phyloP scores from a whole-genome alignment of 73 alveolate genomes.

The Durusdinium trenchii region DNA sequence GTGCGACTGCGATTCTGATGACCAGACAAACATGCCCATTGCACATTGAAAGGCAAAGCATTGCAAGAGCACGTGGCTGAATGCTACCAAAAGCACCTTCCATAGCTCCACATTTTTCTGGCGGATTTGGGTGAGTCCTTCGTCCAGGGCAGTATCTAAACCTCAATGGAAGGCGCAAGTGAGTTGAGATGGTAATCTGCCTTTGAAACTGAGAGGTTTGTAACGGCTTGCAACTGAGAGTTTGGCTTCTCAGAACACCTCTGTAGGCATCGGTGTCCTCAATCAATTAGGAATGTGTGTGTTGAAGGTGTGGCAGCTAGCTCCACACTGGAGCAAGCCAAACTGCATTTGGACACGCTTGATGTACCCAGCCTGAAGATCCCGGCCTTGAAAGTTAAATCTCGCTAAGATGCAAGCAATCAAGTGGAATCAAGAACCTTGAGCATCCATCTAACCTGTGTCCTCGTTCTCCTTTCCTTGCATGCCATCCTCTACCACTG shows the following conservation, averaged over 20 bases:
- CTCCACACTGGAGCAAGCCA: no score
- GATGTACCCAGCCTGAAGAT: neutral
- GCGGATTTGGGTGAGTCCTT: slow-evolving; percentile 48
- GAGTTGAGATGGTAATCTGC: neutral
- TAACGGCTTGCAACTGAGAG: neutral
- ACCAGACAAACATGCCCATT: neutral
- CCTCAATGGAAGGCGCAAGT: slow-evolving; percentile 6
- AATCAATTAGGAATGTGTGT: no score
- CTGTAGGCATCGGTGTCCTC: slow-evolving; percentile 74
- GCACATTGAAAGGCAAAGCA: neutral
- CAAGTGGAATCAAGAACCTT: no score
- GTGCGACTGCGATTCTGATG: neutral
- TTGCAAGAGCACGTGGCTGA: neutral
- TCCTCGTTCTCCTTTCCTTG: no score
- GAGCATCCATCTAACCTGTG: no score
- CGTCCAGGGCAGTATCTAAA: slow-evolving; percentile 64
- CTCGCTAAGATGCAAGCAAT: no score
- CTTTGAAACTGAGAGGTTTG: neutral
- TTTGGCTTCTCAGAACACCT: slow-evolving; percentile 56
- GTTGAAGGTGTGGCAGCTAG: no score
- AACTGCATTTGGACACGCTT: no score
- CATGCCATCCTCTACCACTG: no score
- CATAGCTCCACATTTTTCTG: slow-evolving; percentile 79
- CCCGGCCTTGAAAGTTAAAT: no score
- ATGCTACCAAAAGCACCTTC: neutral